Evolutionary conservation across 768 basidiomycete genomes (phyloP).

Genomic region (Boletellus ananas): DNA sequence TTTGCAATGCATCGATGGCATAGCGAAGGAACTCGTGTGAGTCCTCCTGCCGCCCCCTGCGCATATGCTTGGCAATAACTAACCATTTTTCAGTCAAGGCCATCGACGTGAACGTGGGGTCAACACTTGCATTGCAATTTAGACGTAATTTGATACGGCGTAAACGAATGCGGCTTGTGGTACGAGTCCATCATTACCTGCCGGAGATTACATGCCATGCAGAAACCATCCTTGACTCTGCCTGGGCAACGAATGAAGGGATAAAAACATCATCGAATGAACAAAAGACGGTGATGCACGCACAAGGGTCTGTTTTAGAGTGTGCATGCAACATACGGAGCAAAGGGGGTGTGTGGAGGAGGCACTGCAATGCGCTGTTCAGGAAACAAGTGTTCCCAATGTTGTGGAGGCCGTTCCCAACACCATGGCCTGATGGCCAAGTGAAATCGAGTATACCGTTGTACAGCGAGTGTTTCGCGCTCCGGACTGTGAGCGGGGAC

Average conservation of each 20-base stretch:
- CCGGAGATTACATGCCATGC: conserved; percentile 75
- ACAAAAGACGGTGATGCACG: conserved; percentile 27
- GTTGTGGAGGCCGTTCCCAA: conserved; percentile 72
- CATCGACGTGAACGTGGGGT: not conserved
- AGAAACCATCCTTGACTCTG: conserved; percentile 50
- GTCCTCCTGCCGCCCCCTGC: conserved; percentile 91
- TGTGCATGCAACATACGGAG: conserved; percentile 57
- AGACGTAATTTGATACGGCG: conserved; percentile 60
- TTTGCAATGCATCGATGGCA: conserved; percentile 87
- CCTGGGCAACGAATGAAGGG: conserved; percentile 30
- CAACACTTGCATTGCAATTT: conserved; percentile 62
- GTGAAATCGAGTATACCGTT: conserved; percentile 53
- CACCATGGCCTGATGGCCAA: conserved; percentile 51
- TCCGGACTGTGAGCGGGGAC: conserved; percentile 19
- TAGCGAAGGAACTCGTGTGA: conserved; percentile 97
- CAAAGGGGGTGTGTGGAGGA: conserved; percentile 89
- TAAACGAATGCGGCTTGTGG: conserved; percentile 44
- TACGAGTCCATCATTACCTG: conserved; percentile 55
- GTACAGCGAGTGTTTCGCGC: conserved; percentile 41
- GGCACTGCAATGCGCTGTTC: conserved; percentile 91
- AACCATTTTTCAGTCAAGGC: conserved; percentile 2
- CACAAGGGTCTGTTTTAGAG: conserved; percentile 52
- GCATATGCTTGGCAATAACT: conserved; percentile 93
- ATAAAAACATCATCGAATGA: conserved; percentile 2
- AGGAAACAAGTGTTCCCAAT: conserved; percentile 94